Base-by-base conservation (phyloP, 83 land plant genomes). In the Thuja plicata region DNA sequence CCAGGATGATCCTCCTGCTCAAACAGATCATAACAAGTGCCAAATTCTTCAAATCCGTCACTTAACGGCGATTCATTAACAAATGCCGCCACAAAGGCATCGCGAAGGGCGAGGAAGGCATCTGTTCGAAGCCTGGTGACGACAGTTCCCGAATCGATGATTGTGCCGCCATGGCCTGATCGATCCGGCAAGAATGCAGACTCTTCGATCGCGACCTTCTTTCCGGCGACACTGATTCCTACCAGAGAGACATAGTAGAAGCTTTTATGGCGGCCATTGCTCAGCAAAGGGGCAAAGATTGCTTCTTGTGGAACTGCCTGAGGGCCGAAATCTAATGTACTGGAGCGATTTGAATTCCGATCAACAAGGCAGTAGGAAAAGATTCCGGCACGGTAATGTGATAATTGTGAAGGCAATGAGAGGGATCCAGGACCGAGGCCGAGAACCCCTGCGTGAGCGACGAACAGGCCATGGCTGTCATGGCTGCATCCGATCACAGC, bases 131-230 rank as follows among this genome's bases (percentile, higher is more conserved):
- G 92, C 88, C 93, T 86, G 5, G 97, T 95, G 43, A 96, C 92
- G n/a, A 95, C 91, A 1, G 98, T 96, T 17, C 98, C 97, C 4
- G 98, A 92, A 90, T 96, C 98, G 88, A 96, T 87, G 86, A 96
- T 93, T 17, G 91, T 93, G 17, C 98, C 98, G 1, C 96, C 97
- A 57, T 71, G 81, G 17, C 98, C 97, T 16, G 35, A 0, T 38
- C 88, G 89, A 40, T 82, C 87, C 37, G 94, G 74, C 43, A 21
- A 41, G 88, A 95, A 94, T 3, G 3, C 46, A 30, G 90, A 73
- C 35, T 90, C 88, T 21, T 92, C 78, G 12, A 96, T 89, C 35
- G 94, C 73, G 8, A 96, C 91, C 87, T 78, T 87, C 50, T 37
- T 24, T 2, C 96, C 95, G 8, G 93, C 97, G 9, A 96, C 98